Percentiles rank a stretch among this genome's conserved stretches.
Conservation (phyloP, 2,329 filamentous ascomycete species). For the Ophiostoma quercus region DNA sequence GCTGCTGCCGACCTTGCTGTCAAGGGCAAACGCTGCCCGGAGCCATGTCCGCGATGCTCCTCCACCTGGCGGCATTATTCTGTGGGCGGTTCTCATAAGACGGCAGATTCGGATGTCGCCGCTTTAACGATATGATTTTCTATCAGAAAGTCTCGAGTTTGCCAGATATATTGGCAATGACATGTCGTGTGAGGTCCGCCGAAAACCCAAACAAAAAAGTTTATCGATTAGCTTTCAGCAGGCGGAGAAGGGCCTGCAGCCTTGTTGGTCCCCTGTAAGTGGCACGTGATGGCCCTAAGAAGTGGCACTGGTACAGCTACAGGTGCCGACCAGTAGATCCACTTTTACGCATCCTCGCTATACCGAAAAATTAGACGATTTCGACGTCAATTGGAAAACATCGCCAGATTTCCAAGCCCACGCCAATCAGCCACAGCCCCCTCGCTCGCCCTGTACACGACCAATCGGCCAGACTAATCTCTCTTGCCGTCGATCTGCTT, state of each 20-base stretch:
- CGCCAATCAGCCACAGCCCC: neutral
- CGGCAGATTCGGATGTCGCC: neutral
- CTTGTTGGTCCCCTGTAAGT: conserved; percentile 11
- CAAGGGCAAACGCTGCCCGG: conserved; percentile 23
- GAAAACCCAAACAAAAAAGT: conserved; percentile 12
- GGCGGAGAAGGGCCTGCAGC: neutral
- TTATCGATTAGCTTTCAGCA: conserved; percentile 7
- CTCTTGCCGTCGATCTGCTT: neutral
- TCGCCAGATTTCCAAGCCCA: neutral
- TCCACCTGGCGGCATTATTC: conserved; percentile 19
- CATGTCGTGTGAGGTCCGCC: conserved; percentile 6
- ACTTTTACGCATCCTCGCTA: neutral
- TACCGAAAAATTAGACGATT: conserved; percentile 9
- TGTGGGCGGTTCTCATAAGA: neutral
- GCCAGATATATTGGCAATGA: neutral
- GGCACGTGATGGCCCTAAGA: conserved; percentile 3
- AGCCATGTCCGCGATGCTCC: conserved; percentile 24
- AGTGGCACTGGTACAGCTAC: no score
- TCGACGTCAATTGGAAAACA: conserved; percentile 11
- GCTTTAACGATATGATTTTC: neutral
- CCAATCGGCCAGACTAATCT: neutral
- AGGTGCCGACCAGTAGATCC: no score
- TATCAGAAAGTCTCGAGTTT: neutral
- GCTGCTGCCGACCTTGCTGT: conserved; percentile 13
- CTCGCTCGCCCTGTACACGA: neutral